Base-by-base conservation (phyloP, 2,329 filamentous ascomycete genomes). In the Dactylonectria macrodidyma region DNA sequence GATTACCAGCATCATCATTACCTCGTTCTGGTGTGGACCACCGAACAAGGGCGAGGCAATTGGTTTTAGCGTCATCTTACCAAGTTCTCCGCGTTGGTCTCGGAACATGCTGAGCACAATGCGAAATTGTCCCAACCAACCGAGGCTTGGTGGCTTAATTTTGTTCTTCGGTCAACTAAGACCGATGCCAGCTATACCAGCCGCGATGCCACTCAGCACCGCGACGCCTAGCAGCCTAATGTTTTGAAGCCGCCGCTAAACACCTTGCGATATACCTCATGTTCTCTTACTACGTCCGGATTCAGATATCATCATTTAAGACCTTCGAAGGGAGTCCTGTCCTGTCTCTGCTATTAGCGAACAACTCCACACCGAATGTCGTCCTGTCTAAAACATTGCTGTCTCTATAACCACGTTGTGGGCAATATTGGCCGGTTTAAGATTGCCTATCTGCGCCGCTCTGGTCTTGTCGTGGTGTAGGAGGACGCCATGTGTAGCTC, bases 391-490 rank as follows among this genome's bases (percentile, higher is more conserved):
- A 67, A 62, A 59, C 65, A 65, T 52, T 59, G 16, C 64, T 67
- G 52, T 58, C 63, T 71, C 33, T 52, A 59, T 46, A 59, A 67
- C 57, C 57, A 60, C 55, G 57, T 69, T 62, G 54, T 48, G 52
- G 54, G 61, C 59, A 70, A 75, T 75, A 76, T 63, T 41, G 14
- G 52, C 57, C 62, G 60, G 57, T 38, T 51, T 73, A 74, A 73
- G 62, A 59, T 65, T 66, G 51, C 68, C 65, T 48, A 59, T 63
- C 63, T 54, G n/a, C 51, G 51, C 51, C 33, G 67, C 60, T 62
- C 41, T 58, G 56, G 44, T 26, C 34, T 61, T 48, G 41, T n/a
- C 26, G 14, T 69, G 63, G 55, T 66, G 54, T 54, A 38, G 65
- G 51, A 73, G 71, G 67, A 73, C 30, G 52, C 36, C 47, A 67